Percentiles rank a stretch among this genome's conserved stretches.
These are phyloP conservation scores for Recurvomyces mirabilis DNA, from an alignment of 495 filamentous ascomycete genomes.

Conservation along the genomic window DNA sequence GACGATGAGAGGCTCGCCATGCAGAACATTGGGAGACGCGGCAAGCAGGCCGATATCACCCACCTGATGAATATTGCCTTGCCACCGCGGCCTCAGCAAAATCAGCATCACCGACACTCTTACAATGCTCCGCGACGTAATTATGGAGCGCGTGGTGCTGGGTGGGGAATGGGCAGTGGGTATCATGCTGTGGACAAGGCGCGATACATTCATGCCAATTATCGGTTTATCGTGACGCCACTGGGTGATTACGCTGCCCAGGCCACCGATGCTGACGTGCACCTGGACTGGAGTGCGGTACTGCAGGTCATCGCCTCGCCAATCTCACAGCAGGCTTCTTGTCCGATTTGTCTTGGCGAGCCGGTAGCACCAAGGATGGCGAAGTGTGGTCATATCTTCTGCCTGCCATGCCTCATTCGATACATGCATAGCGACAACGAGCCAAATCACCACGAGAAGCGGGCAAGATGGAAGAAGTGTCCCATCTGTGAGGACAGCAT, in stretches of 20 bases:
- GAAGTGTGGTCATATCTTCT: conserved; percentile 95
- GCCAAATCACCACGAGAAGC: conserved; percentile 52
- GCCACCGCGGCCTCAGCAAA: conserved; percentile 60
- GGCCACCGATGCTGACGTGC: conserved; percentile 75
- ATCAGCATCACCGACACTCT: conserved; percentile 47
- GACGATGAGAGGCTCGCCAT: conserved; percentile 83
- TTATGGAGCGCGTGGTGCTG: conserved; percentile 49
- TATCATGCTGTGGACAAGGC: conserved; percentile 89
- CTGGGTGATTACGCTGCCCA: conserved; percentile 67
- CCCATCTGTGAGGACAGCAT: conserved; percentile 90
- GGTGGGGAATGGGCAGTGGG: conserved; percentile 81
- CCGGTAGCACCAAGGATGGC: conserved; percentile 95
- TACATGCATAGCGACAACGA: conserved; percentile 86
- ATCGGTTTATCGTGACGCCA: conserved; percentile 88
- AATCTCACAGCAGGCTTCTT: conserved; percentile 75
- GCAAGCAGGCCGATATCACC: conserved; percentile 82
- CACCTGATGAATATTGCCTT: conserved; percentile 88
- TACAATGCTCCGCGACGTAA: conserved; percentile 37
- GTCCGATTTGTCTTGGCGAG: conserved; percentile 84
- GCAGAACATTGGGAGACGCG: conserved; percentile 74
- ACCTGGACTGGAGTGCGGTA: conserved; percentile 82
- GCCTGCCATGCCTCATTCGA: conserved; percentile 81
- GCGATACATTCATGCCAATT: conserved; percentile 93
- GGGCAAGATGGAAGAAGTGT: conserved; percentile 82
- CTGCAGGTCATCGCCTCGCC: conserved; percentile 84